Percentiles rank a stretch among this genome's conserved stretches.
These are phyloP conservation scores for Aspergillus oerlinghausenensis DNA, from an alignment of 2,329 filamentous ascomycete species.

Conservation along the genomic window DNA sequence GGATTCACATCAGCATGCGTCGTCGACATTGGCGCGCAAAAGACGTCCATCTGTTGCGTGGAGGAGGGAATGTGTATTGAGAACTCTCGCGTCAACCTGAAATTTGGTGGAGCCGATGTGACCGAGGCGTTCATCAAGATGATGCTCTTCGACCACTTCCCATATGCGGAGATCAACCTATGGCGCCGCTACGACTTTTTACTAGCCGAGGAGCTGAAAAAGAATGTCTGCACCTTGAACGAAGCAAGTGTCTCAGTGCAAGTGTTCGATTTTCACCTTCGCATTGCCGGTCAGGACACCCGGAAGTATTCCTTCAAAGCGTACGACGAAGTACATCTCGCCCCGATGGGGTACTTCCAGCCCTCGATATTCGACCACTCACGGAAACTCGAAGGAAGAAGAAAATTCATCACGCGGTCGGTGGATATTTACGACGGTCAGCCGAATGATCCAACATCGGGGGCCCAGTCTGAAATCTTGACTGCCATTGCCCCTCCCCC, in stretches of 20 bases:
- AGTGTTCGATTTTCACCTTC: constrained; percentile 82
- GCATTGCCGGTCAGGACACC: constrained; percentile 81
- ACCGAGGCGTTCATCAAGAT: constrained; percentile 95
- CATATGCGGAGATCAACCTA: constrained; percentile 91
- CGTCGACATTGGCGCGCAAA: constrained; percentile 93
- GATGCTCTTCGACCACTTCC: constrained; percentile 95
- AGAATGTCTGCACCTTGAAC: constrained; percentile 85
- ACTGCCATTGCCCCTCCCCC: constrained; percentile 45
- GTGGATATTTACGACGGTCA: constrained; percentile 92
- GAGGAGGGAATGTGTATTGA: constrained; percentile 94
- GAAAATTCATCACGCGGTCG: constrained; percentile 78
- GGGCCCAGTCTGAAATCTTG: constrained; percentile 69
- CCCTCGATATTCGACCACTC: constrained; percentile 81
- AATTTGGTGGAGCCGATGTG: constrained; percentile 87
- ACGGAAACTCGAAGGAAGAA: constrained; percentile 71
- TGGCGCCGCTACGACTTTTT: constrained; percentile 86
- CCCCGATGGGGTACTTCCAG: constrained; percentile 90
- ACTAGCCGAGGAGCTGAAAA: constrained; percentile 91
- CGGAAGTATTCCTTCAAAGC: constrained; percentile 94
- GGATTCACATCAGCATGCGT: constrained; percentile 93
- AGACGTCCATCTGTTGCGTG: constrained; percentile 94
- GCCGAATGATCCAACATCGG: constrained; percentile 83
- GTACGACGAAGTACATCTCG: constrained; percentile 93
- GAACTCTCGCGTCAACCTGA: constrained; percentile 90
- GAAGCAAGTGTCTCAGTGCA: constrained; percentile 87